Evolutionary conservation across 192 early-diverging fungal species (phyloP).

Genomic region (Entomortierella beljakovae): DNA sequence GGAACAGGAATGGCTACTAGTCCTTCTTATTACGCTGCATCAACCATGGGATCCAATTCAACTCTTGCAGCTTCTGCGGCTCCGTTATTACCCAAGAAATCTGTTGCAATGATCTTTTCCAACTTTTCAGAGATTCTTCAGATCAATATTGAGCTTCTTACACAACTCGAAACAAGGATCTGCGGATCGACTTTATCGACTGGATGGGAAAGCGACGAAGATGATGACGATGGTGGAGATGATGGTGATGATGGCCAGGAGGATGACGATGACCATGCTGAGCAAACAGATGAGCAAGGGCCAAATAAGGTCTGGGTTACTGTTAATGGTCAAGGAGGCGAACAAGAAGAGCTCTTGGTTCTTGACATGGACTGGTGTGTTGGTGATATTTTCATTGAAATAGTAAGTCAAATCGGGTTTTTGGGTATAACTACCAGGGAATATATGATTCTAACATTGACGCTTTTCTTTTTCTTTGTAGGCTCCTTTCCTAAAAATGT

Average conservation of each 20-base stretch:
- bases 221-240: constrained; percentile 2
- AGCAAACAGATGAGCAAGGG: constrained; percentile 11
- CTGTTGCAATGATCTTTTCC: constrained; percentile 73
- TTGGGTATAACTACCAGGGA: not conserved
- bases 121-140: constrained; percentile 72
- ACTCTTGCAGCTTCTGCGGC: constrained; percentile 65
- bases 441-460: not conserved
- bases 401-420: constrained; percentile 55
- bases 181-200: constrained; percentile 39
- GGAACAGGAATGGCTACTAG: constrained; percentile 1
- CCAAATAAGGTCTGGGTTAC: constrained; percentile 40
- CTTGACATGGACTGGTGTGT: constrained; percentile 61
- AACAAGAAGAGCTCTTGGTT: constrained; percentile 34
- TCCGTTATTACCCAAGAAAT: constrained; percentile 70
- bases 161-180: constrained; percentile 69
- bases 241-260: constrained; percentile 27
- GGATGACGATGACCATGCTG: constrained; percentile 55
- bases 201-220: constrained; percentile 48
- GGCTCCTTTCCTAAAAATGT: constrained; percentile 83
- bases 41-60: constrained; percentile 45
- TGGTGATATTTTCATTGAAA: constrained; percentile 79
- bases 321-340: constrained; percentile 26
- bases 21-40: constrained; percentile 23
- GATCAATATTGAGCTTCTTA: constrained; percentile 68
- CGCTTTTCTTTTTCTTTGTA: not conserved